These are phyloP conservation scores for Biscutella auriculata DNA, from an alignment of 441 rosid genomes.

Conservation along the genomic window DNA sequence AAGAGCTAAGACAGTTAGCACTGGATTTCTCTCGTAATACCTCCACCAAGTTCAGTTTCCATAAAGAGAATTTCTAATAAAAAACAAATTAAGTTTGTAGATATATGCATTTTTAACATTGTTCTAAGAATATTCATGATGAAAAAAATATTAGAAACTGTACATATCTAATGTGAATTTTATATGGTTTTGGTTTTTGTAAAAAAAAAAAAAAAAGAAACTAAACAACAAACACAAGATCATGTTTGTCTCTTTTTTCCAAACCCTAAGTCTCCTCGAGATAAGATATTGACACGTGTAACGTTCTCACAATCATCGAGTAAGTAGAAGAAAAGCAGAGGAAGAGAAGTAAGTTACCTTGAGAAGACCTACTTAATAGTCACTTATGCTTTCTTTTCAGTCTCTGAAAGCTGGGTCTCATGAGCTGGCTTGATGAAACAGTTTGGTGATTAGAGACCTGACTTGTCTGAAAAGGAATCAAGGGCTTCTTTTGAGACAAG, in stretches of 20 bases:
- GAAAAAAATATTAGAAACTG: neutral
- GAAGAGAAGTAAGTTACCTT: constrained; percentile 2
- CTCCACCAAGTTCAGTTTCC: constrained; percentile 52
- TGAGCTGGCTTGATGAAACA: constrained; percentile 45
- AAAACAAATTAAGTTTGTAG: constrained; percentile 5
- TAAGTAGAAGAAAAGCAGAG: neutral
- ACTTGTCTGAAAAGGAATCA: constrained; percentile 38
- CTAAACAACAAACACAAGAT: neutral
- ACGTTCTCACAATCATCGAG: neutral
- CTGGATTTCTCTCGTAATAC: constrained; percentile 50
- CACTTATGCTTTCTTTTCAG: constrained; percentile 46
- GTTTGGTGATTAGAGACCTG: constrained; percentile 28
- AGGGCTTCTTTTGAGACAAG: constrained; percentile 35
- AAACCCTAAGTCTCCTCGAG: neutral
- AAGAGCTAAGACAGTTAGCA: constrained; percentile 37
- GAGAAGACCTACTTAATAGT: neutral
- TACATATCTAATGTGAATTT: constrained; percentile 3
- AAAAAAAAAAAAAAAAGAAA: neutral
- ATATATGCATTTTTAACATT: neutral
- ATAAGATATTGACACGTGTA: too few relatives aligned
- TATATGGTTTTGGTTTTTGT: neutral
- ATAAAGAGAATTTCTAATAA: constrained; percentile 49
- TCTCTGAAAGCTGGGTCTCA: constrained; percentile 70
- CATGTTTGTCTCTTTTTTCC: neutral
- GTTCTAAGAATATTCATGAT: constrained; percentile 11